A percentile compares a stretch with the other conserved stretches of the same genome.
These are phyloP conservation scores for Metschnikowia lochheadii DNA, from an alignment of 805 yeast species.

Conservation along the genomic window DNA sequence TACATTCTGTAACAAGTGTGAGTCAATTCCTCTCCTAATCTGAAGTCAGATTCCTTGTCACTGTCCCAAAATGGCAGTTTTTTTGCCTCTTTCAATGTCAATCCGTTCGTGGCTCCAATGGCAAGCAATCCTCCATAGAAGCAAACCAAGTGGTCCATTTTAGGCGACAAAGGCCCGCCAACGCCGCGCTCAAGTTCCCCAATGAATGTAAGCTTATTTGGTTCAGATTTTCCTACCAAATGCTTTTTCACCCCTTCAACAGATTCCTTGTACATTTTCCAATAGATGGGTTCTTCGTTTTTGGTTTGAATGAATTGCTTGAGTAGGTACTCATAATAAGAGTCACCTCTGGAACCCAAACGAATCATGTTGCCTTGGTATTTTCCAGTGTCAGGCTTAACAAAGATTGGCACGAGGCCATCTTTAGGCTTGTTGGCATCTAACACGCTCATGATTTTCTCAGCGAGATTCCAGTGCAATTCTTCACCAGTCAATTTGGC, in stretches of 20 bases:
- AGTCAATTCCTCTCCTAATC: constrained; percentile 69
- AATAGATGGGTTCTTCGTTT: constrained; percentile 55
- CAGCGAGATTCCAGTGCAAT: constrained; percentile 74
- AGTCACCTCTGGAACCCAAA: constrained; percentile 88
- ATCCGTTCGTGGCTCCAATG: constrained; percentile 83
- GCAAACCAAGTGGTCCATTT: constrained; percentile 93
- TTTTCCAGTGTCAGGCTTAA: constrained; percentile 69
- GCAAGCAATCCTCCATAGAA: constrained; percentile 88
- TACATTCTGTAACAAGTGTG: constrained; percentile 84
- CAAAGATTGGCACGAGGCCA: constrained; percentile 80
- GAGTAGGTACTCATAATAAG: constrained; percentile 83
- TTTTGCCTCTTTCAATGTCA: constrained; percentile 51
- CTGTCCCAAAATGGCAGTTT: constrained; percentile 53
- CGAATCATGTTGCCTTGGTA: constrained; percentile 65
- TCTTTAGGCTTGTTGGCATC: constrained; percentile 61
- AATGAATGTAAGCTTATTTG: constrained; percentile 59
- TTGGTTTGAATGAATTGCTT: constrained; percentile 82
- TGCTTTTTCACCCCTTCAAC: constrained; percentile 72
- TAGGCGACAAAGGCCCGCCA: constrained; percentile 53
- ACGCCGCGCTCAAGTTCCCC: constrained; percentile 77
- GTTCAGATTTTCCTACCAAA: constrained; percentile 56
- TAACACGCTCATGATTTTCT: constrained; percentile 64
- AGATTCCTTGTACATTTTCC: constrained; percentile 72
- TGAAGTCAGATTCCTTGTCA: constrained; percentile 57
- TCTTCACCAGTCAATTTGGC: constrained; percentile 75